Evolutionary conservation across 805 yeast species (phyloP).

Genomic region (Cephaloascus fragrans): DNA sequence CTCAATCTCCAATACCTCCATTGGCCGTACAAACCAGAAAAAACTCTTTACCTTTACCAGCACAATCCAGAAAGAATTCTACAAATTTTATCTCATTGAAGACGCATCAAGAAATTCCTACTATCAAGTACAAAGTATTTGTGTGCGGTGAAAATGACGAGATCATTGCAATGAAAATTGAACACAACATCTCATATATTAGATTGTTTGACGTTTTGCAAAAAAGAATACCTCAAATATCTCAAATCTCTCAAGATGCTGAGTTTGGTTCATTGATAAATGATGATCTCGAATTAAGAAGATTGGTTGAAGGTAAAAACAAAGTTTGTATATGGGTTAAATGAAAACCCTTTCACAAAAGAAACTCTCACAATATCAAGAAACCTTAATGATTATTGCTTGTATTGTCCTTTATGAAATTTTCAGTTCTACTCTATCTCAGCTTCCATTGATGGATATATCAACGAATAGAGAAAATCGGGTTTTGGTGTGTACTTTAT

Average conservation of each 20-base stretch:
- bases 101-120: neutral
- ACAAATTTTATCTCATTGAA: neutral
- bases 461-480: no score
- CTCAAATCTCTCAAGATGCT: no score
- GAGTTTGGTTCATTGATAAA: neutral
- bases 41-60: neutral
- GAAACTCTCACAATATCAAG: no score
- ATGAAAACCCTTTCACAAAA: no score
- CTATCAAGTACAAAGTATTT: neutral
- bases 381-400: no score
- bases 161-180: neutral
- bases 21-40: neutral
- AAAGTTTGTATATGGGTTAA: neutral
- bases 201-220: neutral
- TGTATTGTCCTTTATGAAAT: no score
- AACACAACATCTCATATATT: neutral
- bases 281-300: neutral
- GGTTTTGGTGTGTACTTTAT: no score
- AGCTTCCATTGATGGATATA: no score
- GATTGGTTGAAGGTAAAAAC: neutral
- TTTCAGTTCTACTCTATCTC: no score
- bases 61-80: neutral
- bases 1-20: neutral
- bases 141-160: neutral
- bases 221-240: no score